phyloP scores from a whole-genome alignment of 441 rosid genomes.

The Hura crepitans region DNA sequence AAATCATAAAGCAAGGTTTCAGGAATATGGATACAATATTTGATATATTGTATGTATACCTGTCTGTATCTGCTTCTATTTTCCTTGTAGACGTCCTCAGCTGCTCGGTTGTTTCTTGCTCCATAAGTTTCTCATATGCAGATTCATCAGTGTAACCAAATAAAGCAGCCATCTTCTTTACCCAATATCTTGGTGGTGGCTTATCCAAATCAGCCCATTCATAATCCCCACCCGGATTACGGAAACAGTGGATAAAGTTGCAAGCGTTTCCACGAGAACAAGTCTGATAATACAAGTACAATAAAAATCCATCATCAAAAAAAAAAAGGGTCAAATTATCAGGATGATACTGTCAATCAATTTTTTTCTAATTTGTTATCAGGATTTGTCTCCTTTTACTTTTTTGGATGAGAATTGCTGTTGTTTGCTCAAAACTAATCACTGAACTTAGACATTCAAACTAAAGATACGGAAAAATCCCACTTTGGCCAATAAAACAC shows the following conservation, averaged over 20 bases:
- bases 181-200: slow-evolving; percentile 90
- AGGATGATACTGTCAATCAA: not conserved
- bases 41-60: slow-evolving; percentile 30
- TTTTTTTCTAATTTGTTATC: not conserved
- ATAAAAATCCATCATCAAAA: slow-evolving; percentile 6
- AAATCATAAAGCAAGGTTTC: slow-evolving; percentile 11
- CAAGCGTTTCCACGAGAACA: slow-evolving; percentile 90
- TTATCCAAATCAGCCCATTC: slow-evolving; percentile 97
- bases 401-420: not conserved
- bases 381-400: too few species aligned
- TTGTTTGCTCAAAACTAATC: not conserved
- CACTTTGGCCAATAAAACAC: not conserved
- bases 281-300: slow-evolving; percentile 41
- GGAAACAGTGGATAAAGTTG: slow-evolving; percentile 94
- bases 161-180: slow-evolving; percentile 65
- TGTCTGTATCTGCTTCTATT: slow-evolving; percentile 34
- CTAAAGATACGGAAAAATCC: not conserved
- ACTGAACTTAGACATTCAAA: not conserved
- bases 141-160: slow-evolving; percentile 65
- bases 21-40: not conserved
- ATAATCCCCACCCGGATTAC: slow-evolving; percentile 95
- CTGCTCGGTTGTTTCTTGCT: slow-evolving; percentile 33
- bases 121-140: slow-evolving; percentile 34
- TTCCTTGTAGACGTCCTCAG: slow-evolving; percentile 33
- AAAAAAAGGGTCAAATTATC: not conserved